Conservation (phyloP, 257 asterid genomes). For the Datura wrightii region DNA sequence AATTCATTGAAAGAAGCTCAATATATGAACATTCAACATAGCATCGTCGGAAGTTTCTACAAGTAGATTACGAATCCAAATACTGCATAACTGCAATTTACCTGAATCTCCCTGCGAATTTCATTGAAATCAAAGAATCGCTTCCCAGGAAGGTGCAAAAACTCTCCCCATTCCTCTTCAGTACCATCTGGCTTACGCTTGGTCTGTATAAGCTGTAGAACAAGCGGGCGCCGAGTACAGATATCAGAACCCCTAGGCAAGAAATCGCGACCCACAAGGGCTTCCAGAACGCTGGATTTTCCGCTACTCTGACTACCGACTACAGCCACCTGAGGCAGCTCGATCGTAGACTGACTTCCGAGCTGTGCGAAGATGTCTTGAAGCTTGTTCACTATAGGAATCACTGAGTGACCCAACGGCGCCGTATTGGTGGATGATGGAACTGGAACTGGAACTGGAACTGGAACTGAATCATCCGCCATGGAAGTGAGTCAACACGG, state of each 20-base stretch:
- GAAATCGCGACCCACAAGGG: constrained; percentile 96
- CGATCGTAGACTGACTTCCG: constrained; percentile 77
- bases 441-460: constrained; percentile 27
- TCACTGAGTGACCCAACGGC: constrained; percentile 74
- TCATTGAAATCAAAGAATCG: constrained; percentile 73
- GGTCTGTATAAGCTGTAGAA: constrained; percentile 76
- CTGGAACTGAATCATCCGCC: constrained; percentile 63
- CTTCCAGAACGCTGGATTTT: constrained; percentile 95
- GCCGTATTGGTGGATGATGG: constrained; percentile 39
- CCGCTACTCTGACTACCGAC: constrained; percentile 99
- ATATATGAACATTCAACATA: background rate
- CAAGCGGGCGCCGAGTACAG: constrained; percentile 93
- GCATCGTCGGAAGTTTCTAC: constrained; percentile 1
- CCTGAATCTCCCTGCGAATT: constrained; percentile 87
- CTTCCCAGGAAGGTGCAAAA: constrained; percentile 76
- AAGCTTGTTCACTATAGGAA: constrained; percentile 83
- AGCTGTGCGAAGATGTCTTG: constrained; percentile 91
- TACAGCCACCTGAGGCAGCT: constrained; percentile 96
- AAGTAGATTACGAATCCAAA: background rate
- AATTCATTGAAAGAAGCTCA: background rate
- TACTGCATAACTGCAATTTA: constrained; percentile 26
- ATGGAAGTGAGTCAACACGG: constrained; percentile 38
- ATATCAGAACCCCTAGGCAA: constrained; percentile 90
- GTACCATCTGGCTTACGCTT: constrained; percentile 59
- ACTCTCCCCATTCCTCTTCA: constrained; percentile 94